A percentile compares a stretch with the other conserved stretches of the same genome.
Conservation (phyloP, 2,329 filamentous ascomycete genomes). For the Verticillium dahliae region DNA sequence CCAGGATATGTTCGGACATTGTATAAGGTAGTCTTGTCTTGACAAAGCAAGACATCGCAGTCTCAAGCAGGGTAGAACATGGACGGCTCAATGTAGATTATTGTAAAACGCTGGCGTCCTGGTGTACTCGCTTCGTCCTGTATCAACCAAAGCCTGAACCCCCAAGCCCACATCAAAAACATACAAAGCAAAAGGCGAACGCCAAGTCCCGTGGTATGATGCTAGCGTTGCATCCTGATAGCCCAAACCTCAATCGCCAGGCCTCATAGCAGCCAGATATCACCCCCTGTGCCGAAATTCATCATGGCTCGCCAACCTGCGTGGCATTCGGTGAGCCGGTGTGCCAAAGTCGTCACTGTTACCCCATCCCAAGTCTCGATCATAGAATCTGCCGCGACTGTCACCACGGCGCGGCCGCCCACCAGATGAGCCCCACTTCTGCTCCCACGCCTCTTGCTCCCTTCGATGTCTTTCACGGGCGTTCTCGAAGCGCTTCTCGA, state of each 20-base stretch:
- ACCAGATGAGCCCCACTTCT: constrained; percentile 21
- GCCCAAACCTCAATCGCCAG: neutral
- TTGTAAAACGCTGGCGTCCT: too few relatives aligned
- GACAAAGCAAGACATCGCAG: too few relatives aligned
- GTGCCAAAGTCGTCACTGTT: constrained; percentile 11
- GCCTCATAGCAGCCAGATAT: neutral
- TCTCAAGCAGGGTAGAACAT: too few relatives aligned
- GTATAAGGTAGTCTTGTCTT: too few relatives aligned
- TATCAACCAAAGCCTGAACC: too few relatives aligned
- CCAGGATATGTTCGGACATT: neutral
- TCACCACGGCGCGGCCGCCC: constrained; percentile 18
- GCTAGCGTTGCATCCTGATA: neutral
- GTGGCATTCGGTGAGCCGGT: constrained; percentile 14
- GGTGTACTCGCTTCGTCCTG: too few relatives aligned
- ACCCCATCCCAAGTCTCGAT: constrained; percentile 18
- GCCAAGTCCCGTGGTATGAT: neutral
- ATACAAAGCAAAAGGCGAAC: neutral
- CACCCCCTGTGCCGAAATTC: constrained; percentile 4
- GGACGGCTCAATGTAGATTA: too few relatives aligned
- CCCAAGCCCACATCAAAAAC: neutral
- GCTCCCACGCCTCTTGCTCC: constrained; percentile 26
- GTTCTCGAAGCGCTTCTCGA: constrained; percentile 36
- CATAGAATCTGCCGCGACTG: constrained; percentile 13
- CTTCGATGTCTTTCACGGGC: constrained; percentile 23
- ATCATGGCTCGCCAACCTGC: constrained; percentile 8